phyloP scores from a whole-genome alignment of 495 filamentous ascomycete species.

The Baudoinia panamericana region DNA sequence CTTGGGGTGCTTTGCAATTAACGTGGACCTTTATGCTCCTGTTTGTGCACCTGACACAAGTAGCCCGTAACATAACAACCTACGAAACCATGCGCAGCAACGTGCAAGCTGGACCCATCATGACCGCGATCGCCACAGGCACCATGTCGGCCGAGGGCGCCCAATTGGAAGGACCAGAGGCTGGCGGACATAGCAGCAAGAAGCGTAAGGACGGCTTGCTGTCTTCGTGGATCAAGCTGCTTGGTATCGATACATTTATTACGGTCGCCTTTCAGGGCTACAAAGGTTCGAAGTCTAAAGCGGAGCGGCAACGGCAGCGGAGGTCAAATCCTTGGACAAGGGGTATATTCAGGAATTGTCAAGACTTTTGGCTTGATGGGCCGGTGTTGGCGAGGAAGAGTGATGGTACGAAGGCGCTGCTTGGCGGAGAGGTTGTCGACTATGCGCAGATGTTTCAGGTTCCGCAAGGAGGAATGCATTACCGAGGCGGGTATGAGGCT shows the following conservation, averaged over 20 bases:
- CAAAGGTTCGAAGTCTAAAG: constrained; percentile 40
- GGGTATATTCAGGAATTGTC: constrained; percentile 74
- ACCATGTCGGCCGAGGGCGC: constrained; percentile 53
- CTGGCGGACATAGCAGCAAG: constrained; percentile 31
- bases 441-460: constrained; percentile 84
- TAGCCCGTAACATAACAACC: constrained; percentile 83
- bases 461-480: constrained; percentile 49
- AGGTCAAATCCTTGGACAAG: constrained; percentile 72
- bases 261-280: constrained; percentile 40
- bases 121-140: constrained; percentile 65
- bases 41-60: constrained; percentile 78
- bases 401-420: constrained; percentile 51
- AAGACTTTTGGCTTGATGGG: constrained; percentile 90
- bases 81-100: constrained; percentile 71
- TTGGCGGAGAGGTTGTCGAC: constrained; percentile 68
- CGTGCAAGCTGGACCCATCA: constrained; percentile 45
- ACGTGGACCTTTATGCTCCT: constrained; percentile 94
- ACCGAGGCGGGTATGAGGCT: constrained; percentile 25
- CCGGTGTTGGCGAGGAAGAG: constrained; percentile 66
- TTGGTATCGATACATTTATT: constrained; percentile 86
- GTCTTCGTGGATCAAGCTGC: constrained; percentile 64
- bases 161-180: constrained; percentile 40
- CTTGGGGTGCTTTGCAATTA: constrained; percentile 72
- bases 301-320: constrained; percentile 35
- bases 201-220: constrained; percentile 43